These are phyloP conservation scores for Xylariaceae sp. DNA, from an alignment of 2,329 filamentous ascomycete species.

Conservation along the genomic window DNA sequence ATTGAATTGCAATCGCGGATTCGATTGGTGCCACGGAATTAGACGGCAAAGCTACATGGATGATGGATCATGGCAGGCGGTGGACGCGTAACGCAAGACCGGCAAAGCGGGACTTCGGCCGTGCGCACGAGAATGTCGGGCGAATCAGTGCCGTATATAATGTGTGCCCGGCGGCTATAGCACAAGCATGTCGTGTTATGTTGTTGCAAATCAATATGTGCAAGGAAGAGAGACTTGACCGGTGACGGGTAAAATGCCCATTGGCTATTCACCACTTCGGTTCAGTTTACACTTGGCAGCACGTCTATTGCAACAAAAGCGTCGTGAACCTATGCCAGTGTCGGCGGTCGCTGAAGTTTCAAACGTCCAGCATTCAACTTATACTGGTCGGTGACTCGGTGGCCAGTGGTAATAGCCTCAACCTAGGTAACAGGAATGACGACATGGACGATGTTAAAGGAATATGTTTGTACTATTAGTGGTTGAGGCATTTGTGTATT, in stretches of 20 bases:
- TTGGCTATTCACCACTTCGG: conserved; percentile 4
- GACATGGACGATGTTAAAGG: too few species aligned
- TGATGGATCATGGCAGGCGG: too few species aligned
- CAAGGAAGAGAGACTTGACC: background rate
- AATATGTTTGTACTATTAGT: too few species aligned
- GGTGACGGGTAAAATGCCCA: background rate
- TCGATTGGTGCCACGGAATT: conserved; percentile 3
- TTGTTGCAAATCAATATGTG: background rate
- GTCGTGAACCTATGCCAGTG: background rate
- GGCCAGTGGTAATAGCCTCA: too few species aligned
- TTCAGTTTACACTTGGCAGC: conserved; percentile 8
- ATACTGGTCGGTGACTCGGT: too few species aligned
- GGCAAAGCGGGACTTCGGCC: background rate
- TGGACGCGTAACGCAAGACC: too few species aligned
- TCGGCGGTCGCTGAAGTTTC: background rate
- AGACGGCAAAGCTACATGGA: background rate
- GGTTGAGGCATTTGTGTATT: too few species aligned
- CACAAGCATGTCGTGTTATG: background rate
- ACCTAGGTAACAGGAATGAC: too few species aligned
- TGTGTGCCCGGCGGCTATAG: too few species aligned
- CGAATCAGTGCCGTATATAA: background rate
- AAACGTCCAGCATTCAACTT: too few species aligned
- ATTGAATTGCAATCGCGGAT: conserved; percentile 1
- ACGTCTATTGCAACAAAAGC: conserved; percentile 1
- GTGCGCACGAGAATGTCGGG: background rate